phyloP scores from a whole-genome alignment of 2,329 filamentous ascomycete species.

The Epichloe typhina region DNA sequence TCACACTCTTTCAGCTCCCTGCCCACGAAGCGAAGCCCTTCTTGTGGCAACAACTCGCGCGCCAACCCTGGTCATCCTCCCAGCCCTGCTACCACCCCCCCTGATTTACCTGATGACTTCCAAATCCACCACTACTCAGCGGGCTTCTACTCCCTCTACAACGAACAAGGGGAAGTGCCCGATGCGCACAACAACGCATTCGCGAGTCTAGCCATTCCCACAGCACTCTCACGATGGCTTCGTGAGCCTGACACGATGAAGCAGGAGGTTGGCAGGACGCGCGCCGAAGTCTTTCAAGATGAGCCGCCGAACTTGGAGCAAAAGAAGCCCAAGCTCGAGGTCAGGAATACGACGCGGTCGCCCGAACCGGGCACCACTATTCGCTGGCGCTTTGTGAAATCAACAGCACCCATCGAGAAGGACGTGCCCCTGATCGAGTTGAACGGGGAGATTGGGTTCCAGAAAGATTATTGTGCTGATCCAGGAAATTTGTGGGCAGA shows the following conservation, averaged over 20 bases:
- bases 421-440: constrained; percentile 54
- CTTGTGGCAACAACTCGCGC: constrained; percentile 53
- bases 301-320: constrained; percentile 30
- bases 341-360: constrained; percentile 34
- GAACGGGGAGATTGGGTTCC: constrained; percentile 62
- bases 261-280: constrained; percentile 51
- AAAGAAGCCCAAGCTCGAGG: constrained; percentile 28
- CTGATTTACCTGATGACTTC: constrained; percentile 49
- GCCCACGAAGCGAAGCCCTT: constrained; percentile 50
- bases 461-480: constrained; percentile 58
- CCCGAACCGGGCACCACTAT: constrained; percentile 29
- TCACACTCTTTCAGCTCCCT: constrained; percentile 65
- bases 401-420: constrained; percentile 38
- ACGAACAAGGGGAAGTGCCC: constrained; percentile 41
- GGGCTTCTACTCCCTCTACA: constrained; percentile 66
- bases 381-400: constrained; percentile 55
- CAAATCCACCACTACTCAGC: constrained; percentile 57
- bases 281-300: constrained; percentile 54
- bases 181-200: constrained; percentile 63
- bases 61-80: constrained; percentile 44
- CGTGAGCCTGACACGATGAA: constrained; percentile 57
- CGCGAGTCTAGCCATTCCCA: constrained; percentile 60
- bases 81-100: constrained; percentile 68
- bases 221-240: constrained; percentile 66
- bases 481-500: constrained; percentile 55